A percentile compares a stretch with the other conserved stretches of the same genome.
These are phyloP conservation scores for Taiozyma sp. DNA, from an alignment of 1,139 yeast species.

Conservation along the genomic window DNA sequence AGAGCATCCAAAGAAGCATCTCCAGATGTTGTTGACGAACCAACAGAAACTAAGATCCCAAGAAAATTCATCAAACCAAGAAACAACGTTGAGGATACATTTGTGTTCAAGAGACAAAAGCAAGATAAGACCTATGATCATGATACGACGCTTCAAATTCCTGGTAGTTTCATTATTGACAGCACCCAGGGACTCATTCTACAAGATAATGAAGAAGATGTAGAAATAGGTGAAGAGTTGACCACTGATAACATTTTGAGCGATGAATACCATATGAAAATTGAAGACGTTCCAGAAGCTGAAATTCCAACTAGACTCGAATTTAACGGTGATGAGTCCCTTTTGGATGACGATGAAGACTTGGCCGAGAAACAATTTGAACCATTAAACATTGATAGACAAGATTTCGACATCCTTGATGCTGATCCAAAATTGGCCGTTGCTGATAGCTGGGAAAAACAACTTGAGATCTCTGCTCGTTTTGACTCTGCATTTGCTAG, in stretches of 20 bases:
- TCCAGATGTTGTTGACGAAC: neutral
- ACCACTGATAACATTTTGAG: conserved; percentile 10
- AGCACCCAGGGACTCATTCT: conserved; percentile 3
- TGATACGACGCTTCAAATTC: conserved; percentile 19
- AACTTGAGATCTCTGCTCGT: conserved; percentile 52
- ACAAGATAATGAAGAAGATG: neutral
- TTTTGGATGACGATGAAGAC: conserved; percentile 26
- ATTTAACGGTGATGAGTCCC: conserved; percentile 18
- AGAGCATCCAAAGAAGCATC: neutral
- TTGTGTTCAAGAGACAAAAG: conserved; percentile 23
- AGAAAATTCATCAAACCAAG: conserved; percentile 6
- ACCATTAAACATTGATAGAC: conserved; percentile 43
- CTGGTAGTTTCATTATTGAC: conserved; percentile 23
- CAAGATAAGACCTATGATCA: conserved; percentile 14
- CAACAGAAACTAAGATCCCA: conserved; percentile 1
- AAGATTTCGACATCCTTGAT: conserved; percentile 39
- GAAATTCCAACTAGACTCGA: conserved; percentile 18
- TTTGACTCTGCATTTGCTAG: conserved; percentile 46
- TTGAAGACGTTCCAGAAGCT: conserved; percentile 6
- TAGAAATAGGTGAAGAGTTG: neutral
- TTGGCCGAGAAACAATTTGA: conserved; percentile 59
- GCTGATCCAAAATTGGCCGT: conserved; percentile 40
- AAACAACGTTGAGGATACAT: conserved; percentile 22
- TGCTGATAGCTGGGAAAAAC: conserved; percentile 61
- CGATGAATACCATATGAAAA: conserved; percentile 5